Conservation (phyloP, 768 basidiomycete genomes). For the Termitomyces titanicus region DNA sequence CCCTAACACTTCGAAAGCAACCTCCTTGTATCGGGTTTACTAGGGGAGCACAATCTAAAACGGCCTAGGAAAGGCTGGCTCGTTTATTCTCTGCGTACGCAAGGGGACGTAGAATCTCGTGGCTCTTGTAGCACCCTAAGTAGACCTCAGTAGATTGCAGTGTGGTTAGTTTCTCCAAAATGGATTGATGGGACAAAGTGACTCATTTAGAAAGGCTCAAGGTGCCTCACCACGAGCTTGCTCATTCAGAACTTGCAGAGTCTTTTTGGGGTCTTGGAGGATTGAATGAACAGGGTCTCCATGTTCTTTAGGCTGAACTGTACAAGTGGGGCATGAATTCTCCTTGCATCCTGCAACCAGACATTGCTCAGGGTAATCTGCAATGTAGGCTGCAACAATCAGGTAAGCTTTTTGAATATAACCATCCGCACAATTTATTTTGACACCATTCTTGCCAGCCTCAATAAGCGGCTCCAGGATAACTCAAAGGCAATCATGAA, state of each 20-base stretch:
- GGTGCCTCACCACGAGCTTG: not conserved
- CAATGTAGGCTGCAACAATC: slow-evolving; percentile 32
- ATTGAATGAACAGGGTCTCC: slow-evolving; percentile 8
- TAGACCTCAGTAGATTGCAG: slow-evolving; percentile 34
- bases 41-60: no score
- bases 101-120: no score
- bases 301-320: slow-evolving; percentile 11
- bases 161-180: slow-evolving; percentile 39
- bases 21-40: no score
- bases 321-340: slow-evolving; percentile 25
- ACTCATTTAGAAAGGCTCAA: slow-evolving; percentile 11
- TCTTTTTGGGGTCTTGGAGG: not conserved
- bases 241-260: not conserved
- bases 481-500: slow-evolving; percentile 27
- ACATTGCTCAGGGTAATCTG: slow-evolving; percentile 35
- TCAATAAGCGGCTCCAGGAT: slow-evolving; percentile 27
- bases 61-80: no score
- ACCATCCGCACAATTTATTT: slow-evolving; percentile 30
- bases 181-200: slow-evolving; percentile 19
- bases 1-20: no score
- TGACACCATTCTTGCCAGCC: slow-evolving; percentile 19
- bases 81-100: no score
- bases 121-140: no score
- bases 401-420: slow-evolving; percentile 21
- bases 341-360: slow-evolving; percentile 19